Percentiles rank a stretch among this genome's conserved stretches.
These are phyloP conservation scores for Carnegiea gigantea DNA, from an alignment of 179 eudicot species.

Conservation along the genomic window DNA sequence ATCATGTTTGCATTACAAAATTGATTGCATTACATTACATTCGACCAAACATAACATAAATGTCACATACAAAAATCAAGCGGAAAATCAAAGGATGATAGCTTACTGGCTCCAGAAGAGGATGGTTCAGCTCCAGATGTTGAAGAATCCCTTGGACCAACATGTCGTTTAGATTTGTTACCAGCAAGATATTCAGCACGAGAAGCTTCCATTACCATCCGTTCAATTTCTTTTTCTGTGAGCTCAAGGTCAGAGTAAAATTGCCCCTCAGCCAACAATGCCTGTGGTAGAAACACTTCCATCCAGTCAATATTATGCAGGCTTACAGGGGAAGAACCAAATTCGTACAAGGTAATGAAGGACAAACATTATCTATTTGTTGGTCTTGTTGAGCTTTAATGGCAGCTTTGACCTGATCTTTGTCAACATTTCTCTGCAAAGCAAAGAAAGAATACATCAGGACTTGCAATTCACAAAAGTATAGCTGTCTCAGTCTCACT, in stretches of 20 bases:
- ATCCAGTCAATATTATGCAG: not conserved
- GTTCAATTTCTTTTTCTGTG: conserved; percentile 94
- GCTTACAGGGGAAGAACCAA: not conserved
- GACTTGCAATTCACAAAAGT: not conserved
- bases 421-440: conserved; percentile 73
- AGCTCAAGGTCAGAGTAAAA: conserved; percentile 96
- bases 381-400: conserved; percentile 99
- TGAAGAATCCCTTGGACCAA: conserved; percentile 61
- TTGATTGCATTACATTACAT: too few species aligned
- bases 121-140: conserved; percentile 95
- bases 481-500: not conserved
- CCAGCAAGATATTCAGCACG: conserved; percentile 79
- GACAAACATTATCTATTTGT: conserved; percentile 81
- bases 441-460: conserved; percentile 18
- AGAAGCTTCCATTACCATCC: conserved; percentile 98
- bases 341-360: not conserved
- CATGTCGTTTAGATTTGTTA: conserved; percentile 67
- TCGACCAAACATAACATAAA: too few species aligned
- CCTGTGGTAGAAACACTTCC: conserved; percentile 43
- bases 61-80: not conserved
- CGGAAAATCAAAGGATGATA: not conserved
- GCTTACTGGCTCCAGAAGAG: conserved; percentile 94
- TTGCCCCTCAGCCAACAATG: conserved; percentile 85
- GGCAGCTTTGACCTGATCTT: conserved; percentile 96
- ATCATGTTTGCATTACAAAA: too few species aligned